A percentile compares a stretch with the other conserved stretches of the same genome.
phyloP scores from a whole-genome alignment of 2,329 filamentous ascomycete species.

The Calonectria hawksworthii region DNA sequence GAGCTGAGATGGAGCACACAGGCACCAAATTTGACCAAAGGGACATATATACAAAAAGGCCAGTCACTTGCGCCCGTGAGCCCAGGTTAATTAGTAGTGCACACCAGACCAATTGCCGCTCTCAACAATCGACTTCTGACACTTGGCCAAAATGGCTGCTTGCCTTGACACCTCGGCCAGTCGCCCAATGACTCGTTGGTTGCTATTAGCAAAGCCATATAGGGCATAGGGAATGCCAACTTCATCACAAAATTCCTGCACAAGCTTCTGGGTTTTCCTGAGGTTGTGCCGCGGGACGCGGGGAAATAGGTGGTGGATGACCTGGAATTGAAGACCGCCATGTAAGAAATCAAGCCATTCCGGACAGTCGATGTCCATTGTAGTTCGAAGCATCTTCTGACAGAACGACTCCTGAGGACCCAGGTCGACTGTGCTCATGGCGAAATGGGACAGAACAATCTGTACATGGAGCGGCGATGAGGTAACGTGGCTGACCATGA shows the following conservation, averaged over 20 bases:
- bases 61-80: neutral
- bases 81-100: slow-evolving; percentile 28
- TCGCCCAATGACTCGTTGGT: slow-evolving; percentile 82
- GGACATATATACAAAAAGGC: slow-evolving; percentile 31
- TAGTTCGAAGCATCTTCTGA: slow-evolving; percentile 91
- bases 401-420: slow-evolving; percentile 89
- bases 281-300: slow-evolving; percentile 89
- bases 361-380: slow-evolving; percentile 93
- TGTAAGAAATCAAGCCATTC: slow-evolving; percentile 92
- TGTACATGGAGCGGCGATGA: slow-evolving; percentile 89
- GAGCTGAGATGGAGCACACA: neutral
- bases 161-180: slow-evolving; percentile 86
- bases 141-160: slow-evolving; percentile 82
- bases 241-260: slow-evolving; percentile 85
- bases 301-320: slow-evolving; percentile 88
- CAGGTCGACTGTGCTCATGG: slow-evolving; percentile 91
- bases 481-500: slow-evolving; percentile 85
- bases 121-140: slow-evolving; percentile 67
- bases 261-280: slow-evolving; percentile 79
- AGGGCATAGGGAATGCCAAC: slow-evolving; percentile 88
- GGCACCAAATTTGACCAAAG: neutral
- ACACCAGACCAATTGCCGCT: slow-evolving; percentile 46
- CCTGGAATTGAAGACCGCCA: slow-evolving; percentile 90
- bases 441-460: slow-evolving; percentile 93
- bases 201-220: slow-evolving; percentile 88